Evolutionary conservation across 108 stramenopile species (phyloP).

Genomic region (Asterionellopsis glacialis): DNA sequence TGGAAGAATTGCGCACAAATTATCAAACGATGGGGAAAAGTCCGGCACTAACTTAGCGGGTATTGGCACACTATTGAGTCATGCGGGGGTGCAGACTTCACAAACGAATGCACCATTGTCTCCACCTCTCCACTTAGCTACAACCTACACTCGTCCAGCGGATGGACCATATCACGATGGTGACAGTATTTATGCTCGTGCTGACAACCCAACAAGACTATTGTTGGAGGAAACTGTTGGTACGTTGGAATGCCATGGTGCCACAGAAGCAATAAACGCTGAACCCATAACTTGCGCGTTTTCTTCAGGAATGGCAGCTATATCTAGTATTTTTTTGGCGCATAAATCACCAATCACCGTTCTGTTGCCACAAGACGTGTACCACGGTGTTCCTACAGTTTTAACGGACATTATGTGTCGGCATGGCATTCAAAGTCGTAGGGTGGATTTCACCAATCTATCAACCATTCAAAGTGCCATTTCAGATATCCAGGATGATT

Average conservation of each 20-base stretch:
- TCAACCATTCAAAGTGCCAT: slow-evolving; percentile 24
- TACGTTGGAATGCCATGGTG: slow-evolving; percentile 44
- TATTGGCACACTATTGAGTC: slow-evolving; percentile 40
- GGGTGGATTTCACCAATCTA: slow-evolving; percentile 54
- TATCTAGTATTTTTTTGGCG: slow-evolving; percentile 63
- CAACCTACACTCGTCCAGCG: slow-evolving; percentile 73
- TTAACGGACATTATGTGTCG: slow-evolving; percentile 44
- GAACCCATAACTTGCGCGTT: slow-evolving; percentile 52
- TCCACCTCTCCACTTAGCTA: slow-evolving; percentile 70
- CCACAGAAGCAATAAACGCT: neutral
- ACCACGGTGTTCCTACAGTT: slow-evolving; percentile 81
- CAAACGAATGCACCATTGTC: slow-evolving; percentile 55
- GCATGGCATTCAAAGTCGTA: slow-evolving; percentile 34
- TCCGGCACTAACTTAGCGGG: neutral
- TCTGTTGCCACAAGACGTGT: slow-evolving; percentile 64
- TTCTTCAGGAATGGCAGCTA: slow-evolving; percentile 88
- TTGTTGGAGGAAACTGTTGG: slow-evolving; percentile 55
- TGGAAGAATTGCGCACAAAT: neutral
- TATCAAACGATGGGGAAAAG: neutral
- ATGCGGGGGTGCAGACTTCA: slow-evolving; percentile 45
- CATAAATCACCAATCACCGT: slow-evolving; percentile 56
- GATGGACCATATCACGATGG: slow-evolving; percentile 53
- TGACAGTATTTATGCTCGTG: slow-evolving; percentile 59
- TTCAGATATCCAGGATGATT: slow-evolving; percentile 7
- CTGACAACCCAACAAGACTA: slow-evolving; percentile 75